Evolutionary conservation across 805 yeast species (phyloP), one percentile per base, ranked within the genome.

Genomic region (Wickerhamiella nectarea): DNA sequence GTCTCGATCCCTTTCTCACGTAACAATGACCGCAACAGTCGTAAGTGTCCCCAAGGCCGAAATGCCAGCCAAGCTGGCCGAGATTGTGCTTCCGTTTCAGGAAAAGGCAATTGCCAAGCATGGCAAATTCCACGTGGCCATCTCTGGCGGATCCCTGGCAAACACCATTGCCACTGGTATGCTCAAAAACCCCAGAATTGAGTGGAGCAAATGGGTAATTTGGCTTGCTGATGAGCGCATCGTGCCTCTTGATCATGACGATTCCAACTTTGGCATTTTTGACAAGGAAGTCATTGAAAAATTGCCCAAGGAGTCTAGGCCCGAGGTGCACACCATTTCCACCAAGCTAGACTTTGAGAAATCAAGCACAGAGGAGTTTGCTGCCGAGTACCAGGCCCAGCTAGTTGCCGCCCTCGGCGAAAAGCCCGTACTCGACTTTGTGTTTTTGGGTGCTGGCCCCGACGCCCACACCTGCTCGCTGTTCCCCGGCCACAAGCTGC

Each of bases 381-480:
- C 94, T 4, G 51, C 56, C 14, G 78, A 72, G 38, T 86, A 86
- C 60, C 78, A 72, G 50, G 48, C 66, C 1, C 64, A 67, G 35
- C 61, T 86, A 42, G 84, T 89, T 8, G 57, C 53, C 18, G 56
- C 61, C 47, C 56, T 78, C 22, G 61, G 56, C 21, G 28, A 39
- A 9, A 37, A 53, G 41, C 57, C 56, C 24, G 46, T 26, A 1
- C 55, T 74, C 25, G 94, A 86, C 61, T 65, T 85, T 53, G 65
- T 86, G 18, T 65, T 85, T 45, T 69, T 86, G 50, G 96, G 96
- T 18, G 81, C 91, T 60, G 96, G 96, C 6, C 95, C 95, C 28
- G 96, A 86, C 56, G 96, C 95, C 31, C 96, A 86, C 61, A 86
- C 95, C 35, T 83, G 94, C 65, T 86, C 95, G 1, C 67, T 86